Base-by-base conservation (phyloP, 2,329 filamentous ascomycete species). In the Mycosphaerella sp. region DNA sequence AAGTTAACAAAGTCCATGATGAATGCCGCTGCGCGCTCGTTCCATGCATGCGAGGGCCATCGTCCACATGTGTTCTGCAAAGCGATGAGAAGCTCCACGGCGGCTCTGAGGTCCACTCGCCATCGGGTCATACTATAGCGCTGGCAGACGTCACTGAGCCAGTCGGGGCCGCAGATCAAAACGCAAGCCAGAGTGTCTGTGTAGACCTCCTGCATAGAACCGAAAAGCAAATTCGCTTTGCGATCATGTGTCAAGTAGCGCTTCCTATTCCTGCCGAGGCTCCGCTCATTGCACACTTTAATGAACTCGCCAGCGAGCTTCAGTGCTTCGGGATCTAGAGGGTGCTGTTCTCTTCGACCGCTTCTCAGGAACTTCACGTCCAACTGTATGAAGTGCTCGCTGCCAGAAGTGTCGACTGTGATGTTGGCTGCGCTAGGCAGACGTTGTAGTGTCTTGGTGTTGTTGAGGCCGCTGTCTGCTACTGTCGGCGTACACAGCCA, bases 191-290 rank as follows among this genome's bases (percentile, higher is more conserved):
- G 61, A 4, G 69, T 71, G 48, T 72, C 68, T 12, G 67, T 62
- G 58, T 71, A 74, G 4, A 70, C 65, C 34, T 71, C 71, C n/a
- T 62, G 60, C 62, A 73, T 68, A 2, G 65, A 60, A 12, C 68
- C 62, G 16, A 68, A 68, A 13, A 69, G 64, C 3, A 62, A 56
- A 28, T 73, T 68, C 10, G 62, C 54, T 6, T 58, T 57, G 3
- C 50, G 37, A 44, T 67, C 64, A 32, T 59, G 52, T 7, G 61
- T 53, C 16, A 67, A 54, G 50, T 67, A 67, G n/a, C 65, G 62
- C 30, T 60, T 59, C 18, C 65, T 58, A 41, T 67, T 65, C 18
- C 65, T 55, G 25, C 65, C 65, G 32, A 58, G 54, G 44, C 66
- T 63, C 9, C 51, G 52, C 13, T 47, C 55, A 21, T 58, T 47